Evolutionary conservation across 2,329 filamentous ascomycete species (phyloP), one percentile per base, ranked within the genome.

Genomic region (Sporothrix phasma): DNA sequence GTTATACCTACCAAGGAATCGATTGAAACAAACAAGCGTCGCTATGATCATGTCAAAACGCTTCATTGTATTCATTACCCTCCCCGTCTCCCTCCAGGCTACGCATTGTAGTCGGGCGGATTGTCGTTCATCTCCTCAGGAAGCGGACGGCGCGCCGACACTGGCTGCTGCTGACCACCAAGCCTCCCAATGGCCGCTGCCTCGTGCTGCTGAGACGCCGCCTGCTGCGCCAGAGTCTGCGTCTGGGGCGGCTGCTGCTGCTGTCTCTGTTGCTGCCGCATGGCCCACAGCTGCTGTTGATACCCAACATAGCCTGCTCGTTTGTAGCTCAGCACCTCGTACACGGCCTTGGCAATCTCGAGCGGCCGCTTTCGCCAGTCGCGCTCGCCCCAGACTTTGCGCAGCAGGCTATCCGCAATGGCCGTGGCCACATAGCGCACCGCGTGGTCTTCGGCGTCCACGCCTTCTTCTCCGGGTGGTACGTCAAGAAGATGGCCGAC

Each of bases 361-460:
- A 72, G n/a, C 6, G 67, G 66, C 24, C 64, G 69, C 65, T 73
- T 73, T 64, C 71, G 72, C 72, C 71, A 74, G 22, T 73, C 72
- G 13, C 62, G 66, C 29, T 73, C 70, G 49, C 68, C 68, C 75
- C 74, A 76, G 65, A 74, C 39, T 34, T 68, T 67, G 61, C 69
- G 70, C 53, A 76, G 68, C 66, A 73, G 67, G 62, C 74, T 76
- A 67, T 76, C 74, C 29, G 64, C 62, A n/a, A 75, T 66, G 41
- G 76, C 70, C 29, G 72, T 72, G 49, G 70, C 71, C 45, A 77
- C 73, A 71, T 77, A 78, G 41, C 75, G 74, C 46, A 76, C 70
- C 53, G 74, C 67, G 66, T 77, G 75, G 65, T 77, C 76, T 58
- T 76, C 71, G 47, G 56, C 22, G 71, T 71, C 75, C 75, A 77